Evolutionary conservation across 1,139 yeast genomes (phyloP), one percentile per base, ranked within the genome.

Genomic region (Suhomyces wounanorum): DNA sequence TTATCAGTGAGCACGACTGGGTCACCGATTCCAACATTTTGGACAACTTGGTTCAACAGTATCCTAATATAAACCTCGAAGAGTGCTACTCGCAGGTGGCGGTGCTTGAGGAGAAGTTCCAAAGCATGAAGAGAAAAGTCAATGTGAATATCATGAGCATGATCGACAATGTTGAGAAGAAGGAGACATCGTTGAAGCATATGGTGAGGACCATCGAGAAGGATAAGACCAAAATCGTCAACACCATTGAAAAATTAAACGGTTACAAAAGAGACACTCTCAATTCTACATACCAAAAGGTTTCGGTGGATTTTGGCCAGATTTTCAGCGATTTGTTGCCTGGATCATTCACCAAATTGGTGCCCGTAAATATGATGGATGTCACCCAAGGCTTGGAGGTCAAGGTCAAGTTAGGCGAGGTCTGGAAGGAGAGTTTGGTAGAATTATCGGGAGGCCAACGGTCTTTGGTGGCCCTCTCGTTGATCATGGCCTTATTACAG

Each of bases 361-460:
- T 87, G 2, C 92, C 96, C 0, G 81, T 85, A 1, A 90, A 89
- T 59, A 82, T 83, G 43, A 79, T 81, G 61, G 96, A 91, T 62
- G 89, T 95, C 8, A 89, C 97, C 0, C 83, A 88, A 58, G 99
- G 99, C 25, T 75, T 95, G 30, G 97, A 90, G 64, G 96, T 95
- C 33, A 88, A 86, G 65, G 99, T 95, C 1, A 85, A 89, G 61
- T 74, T 95, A 26, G 99, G 99, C 5, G 84, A 82, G 47, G 91
- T 92, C 9, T 94, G 99, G 99, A 95, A 95, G 65, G 97, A 92
- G 60, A 89, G 96, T 61, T 79, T 95, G 57, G 95, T 92, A 3
- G 99, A 95, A 69, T 76, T 95, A 44, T 90, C 97, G 14, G 99
- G 99, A 52, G 99, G 99, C 30, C 99, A 95, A 68, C 75, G 99